Evolutionary conservation across 371 early-diverging fungal species (phyloP).

Genomic region (Rhizopus stolonifer): DNA sequence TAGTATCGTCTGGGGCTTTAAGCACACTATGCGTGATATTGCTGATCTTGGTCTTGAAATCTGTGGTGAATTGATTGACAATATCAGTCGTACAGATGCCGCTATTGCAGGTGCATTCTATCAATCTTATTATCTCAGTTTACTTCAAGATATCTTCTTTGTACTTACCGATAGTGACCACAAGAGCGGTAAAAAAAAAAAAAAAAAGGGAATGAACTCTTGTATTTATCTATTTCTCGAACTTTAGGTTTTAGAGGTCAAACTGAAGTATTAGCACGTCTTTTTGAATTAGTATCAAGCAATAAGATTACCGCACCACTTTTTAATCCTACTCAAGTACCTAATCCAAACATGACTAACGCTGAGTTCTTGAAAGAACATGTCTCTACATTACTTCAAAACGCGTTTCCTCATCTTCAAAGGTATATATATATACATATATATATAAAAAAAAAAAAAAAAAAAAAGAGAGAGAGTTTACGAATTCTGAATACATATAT

Average conservation of each 20-base stretch:
- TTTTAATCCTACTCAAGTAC: constrained; percentile 67
- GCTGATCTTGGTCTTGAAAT: constrained; percentile 89
- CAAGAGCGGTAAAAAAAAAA: constrained; percentile 79
- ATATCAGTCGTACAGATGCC: constrained; percentile 71
- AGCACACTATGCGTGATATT: constrained; percentile 97
- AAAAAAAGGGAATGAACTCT: not conserved
- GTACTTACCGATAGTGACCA: constrained; percentile 96
- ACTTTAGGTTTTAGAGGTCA: constrained; percentile 78
- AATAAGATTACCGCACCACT: constrained; percentile 82
- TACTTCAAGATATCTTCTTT: constrained; percentile 94
- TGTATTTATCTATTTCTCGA: not conserved
- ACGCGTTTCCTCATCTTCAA: constrained; percentile 92
- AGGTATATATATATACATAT: constrained; percentile 36
- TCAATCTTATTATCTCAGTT: constrained; percentile 82
- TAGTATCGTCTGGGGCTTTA: constrained; percentile 96
- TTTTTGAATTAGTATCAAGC: constrained; percentile 84
- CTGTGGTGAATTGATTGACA: constrained; percentile 81
- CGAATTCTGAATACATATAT: not conserved
- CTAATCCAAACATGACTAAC: constrained; percentile 78
- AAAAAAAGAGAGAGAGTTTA: no score
- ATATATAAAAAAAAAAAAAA: not conserved
- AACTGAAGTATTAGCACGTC: constrained; percentile 81
- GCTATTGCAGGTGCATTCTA: constrained; percentile 84
- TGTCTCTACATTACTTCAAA: constrained; percentile 74
- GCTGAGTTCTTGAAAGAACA: constrained; percentile 77